A percentile compares a stretch with the other conserved stretches of the same genome.
Conservation (phyloP, 1,139 yeast species). For the Hansenula sp. region DNA sequence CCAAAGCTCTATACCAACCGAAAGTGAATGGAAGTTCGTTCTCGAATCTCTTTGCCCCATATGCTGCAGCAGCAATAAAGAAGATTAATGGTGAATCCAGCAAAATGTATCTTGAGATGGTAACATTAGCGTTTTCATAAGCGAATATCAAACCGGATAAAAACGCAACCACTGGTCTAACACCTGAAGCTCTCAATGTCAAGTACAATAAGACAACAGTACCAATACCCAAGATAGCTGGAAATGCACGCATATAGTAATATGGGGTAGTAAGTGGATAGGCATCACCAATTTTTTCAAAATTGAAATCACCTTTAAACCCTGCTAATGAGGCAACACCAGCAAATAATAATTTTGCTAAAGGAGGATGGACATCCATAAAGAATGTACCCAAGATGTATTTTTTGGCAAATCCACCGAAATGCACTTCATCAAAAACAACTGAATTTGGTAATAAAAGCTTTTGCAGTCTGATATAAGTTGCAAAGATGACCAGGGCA, state of each 20-base stretch:
- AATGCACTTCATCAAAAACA: conserved; percentile 91
- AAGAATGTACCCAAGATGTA: conserved; percentile 71
- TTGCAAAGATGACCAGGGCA: conserved; percentile 49
- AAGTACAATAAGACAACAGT: conserved; percentile 75
- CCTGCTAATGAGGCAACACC: conserved; percentile 73
- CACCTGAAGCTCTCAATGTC: conserved; percentile 84
- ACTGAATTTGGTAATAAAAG: conserved; percentile 71
- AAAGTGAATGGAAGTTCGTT: conserved; percentile 67
- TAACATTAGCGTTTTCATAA: conserved; percentile 81
- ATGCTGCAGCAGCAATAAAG: conserved; percentile 84
- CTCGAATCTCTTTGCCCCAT: conserved; percentile 79
- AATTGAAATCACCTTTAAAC: conserved; percentile 71
- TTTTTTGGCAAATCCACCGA: conserved; percentile 75
- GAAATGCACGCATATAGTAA: conserved; percentile 78
- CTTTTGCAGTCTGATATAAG: conserved; percentile 55
- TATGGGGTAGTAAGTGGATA: conserved; percentile 66
- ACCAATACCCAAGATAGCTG: conserved; percentile 78
- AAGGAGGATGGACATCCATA: conserved; percentile 95
- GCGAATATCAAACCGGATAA: conserved; percentile 64
- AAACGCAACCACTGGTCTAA: conserved; percentile 71
- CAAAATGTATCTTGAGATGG: conserved; percentile 86
- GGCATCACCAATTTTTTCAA: conserved; percentile 65
- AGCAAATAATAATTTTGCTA: conserved; percentile 85
- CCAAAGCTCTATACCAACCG: conserved; percentile 67
- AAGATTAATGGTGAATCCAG: conserved; percentile 89